Percentiles rank a stretch among this genome's conserved stretches.
These are phyloP conservation scores for Gynochthodes officinalis DNA, from an alignment of 257 asterid genomes.

Conservation along the genomic window DNA sequence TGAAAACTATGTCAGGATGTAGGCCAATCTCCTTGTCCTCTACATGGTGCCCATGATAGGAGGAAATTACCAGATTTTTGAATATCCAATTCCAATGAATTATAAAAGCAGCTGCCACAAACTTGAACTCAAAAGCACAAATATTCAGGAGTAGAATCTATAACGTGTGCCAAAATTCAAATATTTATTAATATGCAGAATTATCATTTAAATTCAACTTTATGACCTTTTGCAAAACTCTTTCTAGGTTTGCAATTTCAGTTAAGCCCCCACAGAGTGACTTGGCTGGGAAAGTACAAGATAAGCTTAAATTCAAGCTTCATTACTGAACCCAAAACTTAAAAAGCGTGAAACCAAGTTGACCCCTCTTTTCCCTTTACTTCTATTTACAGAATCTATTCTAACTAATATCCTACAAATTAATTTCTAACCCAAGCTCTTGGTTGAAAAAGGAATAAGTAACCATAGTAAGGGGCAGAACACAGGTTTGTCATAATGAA, in stretches of 20 bases:
- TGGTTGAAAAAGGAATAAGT: not conserved
- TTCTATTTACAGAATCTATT: not conserved
- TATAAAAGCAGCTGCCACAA: slow-evolving; percentile 2
- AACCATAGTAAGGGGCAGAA: not conserved
- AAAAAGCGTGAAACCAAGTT: not conserved
- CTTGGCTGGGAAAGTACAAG: not conserved
- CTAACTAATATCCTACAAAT: not conserved
- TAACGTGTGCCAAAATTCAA: not conserved
- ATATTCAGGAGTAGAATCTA: not conserved
- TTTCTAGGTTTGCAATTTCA: not conserved
- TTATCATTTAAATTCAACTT: not conserved
- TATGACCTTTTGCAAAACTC: not conserved
- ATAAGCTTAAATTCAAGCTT: slow-evolving; percentile 4
- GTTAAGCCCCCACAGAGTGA: not conserved
- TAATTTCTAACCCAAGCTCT: not conserved
- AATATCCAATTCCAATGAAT: not conserved
- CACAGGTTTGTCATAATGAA: not conserved
- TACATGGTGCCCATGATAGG: not conserved
- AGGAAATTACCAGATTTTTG: not conserved
- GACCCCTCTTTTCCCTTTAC: not conserved
- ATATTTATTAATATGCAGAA: not conserved
- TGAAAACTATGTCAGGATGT: not conserved
- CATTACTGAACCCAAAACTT: not conserved
- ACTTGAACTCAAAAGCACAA: not conserved
- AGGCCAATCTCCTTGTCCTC: not conserved